Conservation (phyloP, 2,329 filamentous ascomycete species). For the Lachnellula cervina region DNA sequence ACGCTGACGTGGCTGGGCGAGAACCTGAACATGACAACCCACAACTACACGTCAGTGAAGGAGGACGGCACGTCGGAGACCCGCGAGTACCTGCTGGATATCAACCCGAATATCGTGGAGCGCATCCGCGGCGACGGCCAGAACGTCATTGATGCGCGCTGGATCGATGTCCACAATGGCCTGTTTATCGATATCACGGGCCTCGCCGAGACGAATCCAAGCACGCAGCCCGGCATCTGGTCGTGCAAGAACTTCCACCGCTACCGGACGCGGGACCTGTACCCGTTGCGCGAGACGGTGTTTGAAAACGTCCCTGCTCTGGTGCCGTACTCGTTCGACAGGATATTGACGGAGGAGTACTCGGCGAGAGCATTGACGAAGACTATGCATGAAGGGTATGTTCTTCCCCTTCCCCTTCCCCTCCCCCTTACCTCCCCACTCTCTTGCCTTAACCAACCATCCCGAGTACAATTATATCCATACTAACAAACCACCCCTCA, state of each 20-base stretch:
- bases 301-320: conserved; percentile 70
- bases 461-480: too few relatives aligned
- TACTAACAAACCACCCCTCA: conserved; percentile 5
- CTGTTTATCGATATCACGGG: conserved; percentile 82
- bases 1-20: conserved; percentile 63
- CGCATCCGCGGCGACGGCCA: conserved; percentile 59
- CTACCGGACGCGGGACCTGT: conserved; percentile 67
- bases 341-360: conserved; percentile 62
- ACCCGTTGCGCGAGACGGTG: conserved; percentile 66
- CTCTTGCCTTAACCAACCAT: too few relatives aligned
- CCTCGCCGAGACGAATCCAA: conserved; percentile 61
- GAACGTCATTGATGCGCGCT: conserved; percentile 81
- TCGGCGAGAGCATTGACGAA: conserved; percentile 53
- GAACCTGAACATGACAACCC: conserved; percentile 62
- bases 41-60: conserved; percentile 35
- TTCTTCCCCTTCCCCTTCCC: conserved; percentile 4
- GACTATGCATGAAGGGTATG: conserved; percentile 59
- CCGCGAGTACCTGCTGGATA: conserved; percentile 64
- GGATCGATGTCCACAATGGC: conserved; percentile 72
- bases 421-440: too few relatives aligned
- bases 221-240: conserved; percentile 58
- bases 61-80: conserved; percentile 37
- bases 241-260: conserved; percentile 76
- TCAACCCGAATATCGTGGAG: conserved; percentile 66
- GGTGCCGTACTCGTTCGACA: conserved; percentile 65